Evolutionary conservation across 495 filamentous ascomycete species (phyloP).

Genomic region (Trypethelium eluteriae): DNA sequence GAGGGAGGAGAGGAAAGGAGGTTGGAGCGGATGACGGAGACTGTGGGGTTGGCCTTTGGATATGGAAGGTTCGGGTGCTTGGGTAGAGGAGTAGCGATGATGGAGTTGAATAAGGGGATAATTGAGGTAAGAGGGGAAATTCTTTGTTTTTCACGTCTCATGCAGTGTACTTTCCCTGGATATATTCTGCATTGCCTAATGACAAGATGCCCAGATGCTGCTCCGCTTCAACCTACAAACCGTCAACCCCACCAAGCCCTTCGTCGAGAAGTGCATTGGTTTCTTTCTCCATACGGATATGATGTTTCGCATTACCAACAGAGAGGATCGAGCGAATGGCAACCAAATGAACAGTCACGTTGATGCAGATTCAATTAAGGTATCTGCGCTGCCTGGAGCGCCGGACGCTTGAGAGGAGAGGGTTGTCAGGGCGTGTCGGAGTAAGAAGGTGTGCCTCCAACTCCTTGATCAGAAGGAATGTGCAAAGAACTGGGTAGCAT

Average conservation of each 20-base stretch:
- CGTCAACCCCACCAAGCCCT: conserved; percentile 25
- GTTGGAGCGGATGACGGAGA: conserved; percentile 24
- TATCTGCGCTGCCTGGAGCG: not conserved
- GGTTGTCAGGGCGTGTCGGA: not conserved
- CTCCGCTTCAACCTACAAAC: conserved; percentile 29
- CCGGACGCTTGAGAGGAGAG: not conserved
- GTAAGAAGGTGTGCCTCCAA: too few relatives aligned
- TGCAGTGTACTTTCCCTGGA: too few relatives aligned
- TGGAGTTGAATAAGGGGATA: conserved; percentile 30
- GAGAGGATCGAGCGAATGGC: not conserved
- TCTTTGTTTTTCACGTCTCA: not conserved
- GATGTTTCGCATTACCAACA: conserved; percentile 22
- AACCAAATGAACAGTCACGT: not conserved
- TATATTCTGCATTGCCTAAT: not conserved
- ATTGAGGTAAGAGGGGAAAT: conserved; percentile 20
- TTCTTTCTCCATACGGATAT: conserved; percentile 29
- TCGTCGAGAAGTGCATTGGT: conserved; percentile 25
- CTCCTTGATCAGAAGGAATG: too few relatives aligned
- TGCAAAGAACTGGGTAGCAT: too few relatives aligned
- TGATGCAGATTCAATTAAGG: not conserved
- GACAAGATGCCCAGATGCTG: conserved; percentile 19
- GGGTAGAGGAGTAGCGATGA: conserved; percentile 25
- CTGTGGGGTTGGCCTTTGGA: conserved; percentile 26
- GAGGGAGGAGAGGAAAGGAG: conserved; percentile 1
- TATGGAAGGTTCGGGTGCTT: conserved; percentile 28